Percentiles rank a stretch among this genome's conserved stretches.
Evolutionary conservation across 345 rosid species (phyloP).

Genomic region (Camelina hispida): DNA sequence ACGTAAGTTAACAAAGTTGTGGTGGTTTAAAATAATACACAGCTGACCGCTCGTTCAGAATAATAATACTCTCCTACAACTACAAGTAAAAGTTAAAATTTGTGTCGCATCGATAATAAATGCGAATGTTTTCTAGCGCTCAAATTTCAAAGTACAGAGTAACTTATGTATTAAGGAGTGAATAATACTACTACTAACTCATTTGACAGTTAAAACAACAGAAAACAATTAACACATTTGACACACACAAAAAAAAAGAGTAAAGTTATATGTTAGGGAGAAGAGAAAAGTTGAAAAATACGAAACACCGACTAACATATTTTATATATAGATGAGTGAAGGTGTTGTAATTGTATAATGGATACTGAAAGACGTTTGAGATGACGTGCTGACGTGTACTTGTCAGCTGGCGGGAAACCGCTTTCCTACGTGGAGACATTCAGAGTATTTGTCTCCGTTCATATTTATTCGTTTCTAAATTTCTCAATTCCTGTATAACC

Average conservation of each 20-base stretch:
- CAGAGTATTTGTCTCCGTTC: conserved; percentile 33
- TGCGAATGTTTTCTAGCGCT: conserved; percentile 28
- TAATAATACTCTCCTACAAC: background rate
- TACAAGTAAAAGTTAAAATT: background rate
- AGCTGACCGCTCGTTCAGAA: conserved; percentile 13
- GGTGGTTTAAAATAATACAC: background rate
- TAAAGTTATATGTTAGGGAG: background rate
- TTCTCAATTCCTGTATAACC: too few species aligned
- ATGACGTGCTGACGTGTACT: conserved; percentile 44
- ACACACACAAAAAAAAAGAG: background rate
- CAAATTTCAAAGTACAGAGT: background rate
- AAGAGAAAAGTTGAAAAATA: background rate
- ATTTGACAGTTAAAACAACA: background rate
- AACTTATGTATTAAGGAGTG: background rate
- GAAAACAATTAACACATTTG: background rate
- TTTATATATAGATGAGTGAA: background rate
- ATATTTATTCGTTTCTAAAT: background rate
- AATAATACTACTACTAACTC: background rate
- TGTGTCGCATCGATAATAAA: conserved; percentile 18
- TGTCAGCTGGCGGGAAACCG: conserved; percentile 52
- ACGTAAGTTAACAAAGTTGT: background rate
- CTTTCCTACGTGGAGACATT: conserved; percentile 50
- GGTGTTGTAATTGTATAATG: background rate
- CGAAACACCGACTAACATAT: background rate
- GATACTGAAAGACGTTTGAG: conserved; percentile 44